A percentile compares a stretch with the other conserved stretches of the same genome.
Evolutionary conservation across 2,329 filamentous ascomycete species (phyloP).

Genomic region (Verticillium nubilum): DNA sequence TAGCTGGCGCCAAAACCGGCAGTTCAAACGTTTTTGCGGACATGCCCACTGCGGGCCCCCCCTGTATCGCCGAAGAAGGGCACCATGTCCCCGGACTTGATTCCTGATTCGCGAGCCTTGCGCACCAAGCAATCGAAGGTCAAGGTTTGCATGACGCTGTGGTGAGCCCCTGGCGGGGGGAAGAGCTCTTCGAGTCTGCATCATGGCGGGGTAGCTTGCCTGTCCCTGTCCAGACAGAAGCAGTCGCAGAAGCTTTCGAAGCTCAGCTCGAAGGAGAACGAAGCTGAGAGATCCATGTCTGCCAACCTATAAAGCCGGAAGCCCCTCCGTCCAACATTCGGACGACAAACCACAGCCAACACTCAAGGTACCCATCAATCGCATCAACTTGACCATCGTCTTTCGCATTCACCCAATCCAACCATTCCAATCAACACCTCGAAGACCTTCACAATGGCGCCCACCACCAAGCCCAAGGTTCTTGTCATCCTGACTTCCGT

Average conservation of each 20-base stretch:
- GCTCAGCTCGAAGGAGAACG: not conserved
- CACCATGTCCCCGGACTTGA: not conserved
- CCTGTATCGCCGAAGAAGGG: not conserved
- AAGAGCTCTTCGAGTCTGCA: not conserved
- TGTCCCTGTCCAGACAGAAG: not conserved
- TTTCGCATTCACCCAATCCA: not conserved
- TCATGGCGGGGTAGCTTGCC: not conserved
- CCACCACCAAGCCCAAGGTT: slow-evolving; percentile 41
- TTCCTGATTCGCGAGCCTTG: not conserved
- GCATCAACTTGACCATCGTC: not conserved
- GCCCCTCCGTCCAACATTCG: not conserved
- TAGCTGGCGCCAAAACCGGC: not conserved
- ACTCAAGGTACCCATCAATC: not conserved
- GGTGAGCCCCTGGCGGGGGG: not conserved
- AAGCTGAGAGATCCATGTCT: not conserved
- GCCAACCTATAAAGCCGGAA: not conserved
- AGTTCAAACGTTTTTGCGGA: not conserved
- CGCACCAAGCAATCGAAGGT: not conserved
- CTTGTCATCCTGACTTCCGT: slow-evolving; percentile 68
- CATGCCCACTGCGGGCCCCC: not conserved
- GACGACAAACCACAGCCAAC: no score
- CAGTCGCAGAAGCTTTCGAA: not conserved
- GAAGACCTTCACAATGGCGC: slow-evolving; percentile 29
- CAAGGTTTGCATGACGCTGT: not conserved
- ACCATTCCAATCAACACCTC: no score